Evolutionary conservation across 345 rosid species (phyloP), one percentile per base, ranked within the genome.

Genomic region (Microcos paniculata): DNA sequence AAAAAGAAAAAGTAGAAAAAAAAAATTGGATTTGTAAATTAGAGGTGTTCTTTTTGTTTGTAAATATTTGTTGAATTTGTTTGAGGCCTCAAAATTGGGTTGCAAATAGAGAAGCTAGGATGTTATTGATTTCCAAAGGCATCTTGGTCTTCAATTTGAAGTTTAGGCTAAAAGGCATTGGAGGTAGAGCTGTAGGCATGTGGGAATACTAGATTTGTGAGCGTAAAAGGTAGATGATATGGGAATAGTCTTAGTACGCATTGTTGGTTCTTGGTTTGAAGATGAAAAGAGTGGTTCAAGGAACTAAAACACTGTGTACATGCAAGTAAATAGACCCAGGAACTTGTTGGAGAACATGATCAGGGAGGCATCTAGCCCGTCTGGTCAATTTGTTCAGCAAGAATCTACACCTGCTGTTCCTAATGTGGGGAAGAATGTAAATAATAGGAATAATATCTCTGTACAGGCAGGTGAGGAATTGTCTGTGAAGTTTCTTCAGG

Each of bases 401-500:
- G 89, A 78, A 31, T 62, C 51, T 2, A 76, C 72, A 72, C 77
- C 75, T 66, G 40, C 72, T 66, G 62, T 76, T 31, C 78, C 80
- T 7, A 62, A 53, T 68, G 73, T 64, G 28, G 84, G 82, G 71
- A 80, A 72, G 33, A 74, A 77, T 31, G 80, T 69, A 74, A 80
- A 80, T 62, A 87, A 84, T 31, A 35, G 40, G 4, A 81, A 86
- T 28, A 82, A 87, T 62, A 80, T 87, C 30, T 87, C 91, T 40
- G 76, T 87, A 73, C 90, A 82, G 80, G 88, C 87, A 14, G 91
- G 94, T 0, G 94, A 90, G 79, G 88, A 86, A 84, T 90, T 90
- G 61, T 81, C 93, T 18, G 51, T 85, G 86, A 86, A 90, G 79
- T 90, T 90, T 84, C 88, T 85, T 18, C 86, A 82, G 77, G 94